Evolutionary conservation across 169 alveolate genomes (phyloP).

Genomic region (Perkinsus chesapeaki): DNA sequence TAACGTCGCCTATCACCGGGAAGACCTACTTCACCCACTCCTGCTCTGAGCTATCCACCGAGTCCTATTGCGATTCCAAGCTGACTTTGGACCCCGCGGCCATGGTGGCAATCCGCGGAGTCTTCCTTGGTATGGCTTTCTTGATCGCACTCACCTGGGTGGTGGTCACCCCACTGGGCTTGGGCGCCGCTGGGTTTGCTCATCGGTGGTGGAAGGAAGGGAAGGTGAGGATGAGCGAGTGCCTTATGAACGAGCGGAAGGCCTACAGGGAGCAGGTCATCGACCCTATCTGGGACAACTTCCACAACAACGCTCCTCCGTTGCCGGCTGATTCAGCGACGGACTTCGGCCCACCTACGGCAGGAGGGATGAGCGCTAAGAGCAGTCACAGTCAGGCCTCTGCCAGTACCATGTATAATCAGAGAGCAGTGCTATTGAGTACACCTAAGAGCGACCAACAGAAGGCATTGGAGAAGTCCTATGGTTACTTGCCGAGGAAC

Average conservation of each 20-base stretch:
- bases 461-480: neutral
- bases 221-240: neutral
- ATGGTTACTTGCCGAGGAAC: neutral
- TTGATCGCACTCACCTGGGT: neutral
- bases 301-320: slow-evolving; percentile 4
- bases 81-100: neutral
- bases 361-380: neutral
- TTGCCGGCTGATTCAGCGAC: neutral
- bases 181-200: neutral
- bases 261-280: neutral
- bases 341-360: neutral
- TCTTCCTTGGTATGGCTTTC: neutral
- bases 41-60: neutral
- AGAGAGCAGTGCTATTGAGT: neutral
- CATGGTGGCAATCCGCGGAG: neutral
- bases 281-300: neutral
- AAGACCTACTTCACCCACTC: neutral
- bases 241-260: neutral
- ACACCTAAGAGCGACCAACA: neutral
- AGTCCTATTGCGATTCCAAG: neutral
- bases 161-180: neutral
- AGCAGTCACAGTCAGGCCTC: neutral
- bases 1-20: neutral
- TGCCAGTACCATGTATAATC: neutral
- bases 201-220: neutral